Base-by-base conservation (phyloP, 2,329 filamentous ascomycete genomes). In the Ploettnerulaceae sp. region DNA sequence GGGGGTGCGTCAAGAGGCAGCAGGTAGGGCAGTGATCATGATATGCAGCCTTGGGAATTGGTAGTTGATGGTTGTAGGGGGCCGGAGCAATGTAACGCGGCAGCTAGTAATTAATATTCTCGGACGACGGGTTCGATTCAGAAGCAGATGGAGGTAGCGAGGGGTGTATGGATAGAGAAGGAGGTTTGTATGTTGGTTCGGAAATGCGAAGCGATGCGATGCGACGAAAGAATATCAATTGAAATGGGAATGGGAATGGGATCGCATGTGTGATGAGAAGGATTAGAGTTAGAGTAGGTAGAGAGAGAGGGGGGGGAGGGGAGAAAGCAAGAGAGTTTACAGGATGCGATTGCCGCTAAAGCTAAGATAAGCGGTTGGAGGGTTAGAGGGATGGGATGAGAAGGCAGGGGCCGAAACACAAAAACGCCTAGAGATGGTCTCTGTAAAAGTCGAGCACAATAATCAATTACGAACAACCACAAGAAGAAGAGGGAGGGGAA, bases 21-120 rank as follows among this genome's bases (percentile, higher is more conserved):
- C 29, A 29, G 47, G 42, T 54, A 47, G 48, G 55, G 51, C 52
- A 45, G 25, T 52, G 57, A 42, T 57, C 60, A 62, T 62, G 51
- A 41, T 47, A 33, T 33, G 54, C 51, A 58, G 53, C 56, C 55
- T 59, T 45, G 46, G 46, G 34, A 37, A 35, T 18, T 45, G 47
- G 40, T 33, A 24, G 31, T 22, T 35, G 42, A 21, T 47, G 31
- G 40, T 33, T n/a, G n/a, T n/a, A n/a, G n/a, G n/a, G n/a, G n/a
- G n/a, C n/a, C n/a, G n/a, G n/a, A n/a, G n/a, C n/a, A n/a, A n/a
- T n/a, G n/a, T n/a, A 43, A 22, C 36, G 20, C 34, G 40, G 45
- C 34, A 32, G 47, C 48, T 48, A 37, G 48, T 38, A 35, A 40
- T 31, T 31, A 24, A 25, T 49, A 15, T 45, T 39, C 40, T n/a